Base-by-base conservation (phyloP, 768 basidiomycete genomes). In the Rhodotorula kratochvilovae region DNA sequence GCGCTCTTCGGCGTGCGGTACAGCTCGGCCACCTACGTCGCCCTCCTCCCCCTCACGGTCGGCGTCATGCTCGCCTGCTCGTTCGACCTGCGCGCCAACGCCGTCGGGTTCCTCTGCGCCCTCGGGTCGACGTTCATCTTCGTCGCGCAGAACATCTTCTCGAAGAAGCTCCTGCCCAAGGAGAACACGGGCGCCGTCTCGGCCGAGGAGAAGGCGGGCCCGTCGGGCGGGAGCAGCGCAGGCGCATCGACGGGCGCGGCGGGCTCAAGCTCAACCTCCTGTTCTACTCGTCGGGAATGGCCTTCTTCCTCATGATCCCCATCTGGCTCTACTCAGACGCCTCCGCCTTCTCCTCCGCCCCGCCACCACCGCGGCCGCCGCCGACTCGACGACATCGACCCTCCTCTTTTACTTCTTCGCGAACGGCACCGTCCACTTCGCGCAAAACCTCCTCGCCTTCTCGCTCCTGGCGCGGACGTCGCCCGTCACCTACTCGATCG, bases 51-150 rank as follows among this genome's bases (percentile, higher is more conserved):
- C 16, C 85, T 99, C 75, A 98, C 91, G 2, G 68, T 95, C 61
- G 96, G 96, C 46, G 96, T 99, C 80, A 98, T 98, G 93, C 84
- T 99, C 73, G 94, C 92, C 50, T 95, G 90, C 81, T 92, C 92
- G 17, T 94, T 91, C 79, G 94, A 96, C 81, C 82, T 95, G 68
- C 90, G 91, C 1, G 87, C 88, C 6, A 94, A 92, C 59, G 94
- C 92, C 79, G 80, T 86, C 29, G 96, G 96, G 21, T 82, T 99
- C n/a, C 82, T 96, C 36, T 96, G 91, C 80, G 95, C 96, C 6
- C 93, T 99, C 78, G 95, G 95, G 25, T 96, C 93, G 19, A 96
- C 96, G 42, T 82, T 99, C 68, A 88, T 99, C 74, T 98, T 99
- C 80, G 96, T 99, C 72, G 90, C 89, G 76, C 94, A 92, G 73